A percentile compares a stretch with the other conserved stretches of the same genome.
Conservation (phyloP, 2,329 filamentous ascomycete species). For the Juglanconis sp. region DNA sequence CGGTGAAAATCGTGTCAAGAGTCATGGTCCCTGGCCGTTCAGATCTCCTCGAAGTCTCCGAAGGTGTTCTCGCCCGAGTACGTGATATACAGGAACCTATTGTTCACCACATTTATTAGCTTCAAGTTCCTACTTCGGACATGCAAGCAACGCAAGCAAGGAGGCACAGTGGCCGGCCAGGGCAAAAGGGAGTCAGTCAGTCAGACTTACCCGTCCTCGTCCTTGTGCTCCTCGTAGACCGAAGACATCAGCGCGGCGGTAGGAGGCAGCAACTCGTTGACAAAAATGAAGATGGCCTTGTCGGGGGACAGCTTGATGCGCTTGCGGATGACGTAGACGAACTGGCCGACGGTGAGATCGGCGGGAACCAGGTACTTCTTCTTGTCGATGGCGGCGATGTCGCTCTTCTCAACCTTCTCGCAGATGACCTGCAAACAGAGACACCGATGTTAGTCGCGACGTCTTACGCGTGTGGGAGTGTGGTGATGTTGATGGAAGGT, state of each 20-base stretch:
- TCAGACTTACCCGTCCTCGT: constrained; percentile 60
- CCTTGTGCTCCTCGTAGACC: constrained; percentile 99
- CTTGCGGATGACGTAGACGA: constrained; percentile 99
- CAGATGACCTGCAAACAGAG: constrained; percentile 75
- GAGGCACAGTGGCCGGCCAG: no score
- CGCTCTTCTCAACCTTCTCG: constrained; percentile 98
- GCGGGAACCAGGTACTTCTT: constrained; percentile 99
- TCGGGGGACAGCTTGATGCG: constrained; percentile 99
- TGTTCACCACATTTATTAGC: constrained; percentile 9
- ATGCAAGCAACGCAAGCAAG: neutral
- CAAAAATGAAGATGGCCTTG: constrained; percentile 99
- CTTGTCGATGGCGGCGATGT: constrained; percentile 99
- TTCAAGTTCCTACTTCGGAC: neutral
- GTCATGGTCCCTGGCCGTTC: constrained; percentile 8
- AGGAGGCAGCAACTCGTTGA: constrained; percentile 94
- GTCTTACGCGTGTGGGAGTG: neutral
- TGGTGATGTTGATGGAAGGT: neutral
- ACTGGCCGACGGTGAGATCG: constrained; percentile 94
- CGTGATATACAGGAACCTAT: constrained; percentile 95
- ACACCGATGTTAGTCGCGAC: constrained; percentile 5
- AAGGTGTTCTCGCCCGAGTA: constrained; percentile 99
- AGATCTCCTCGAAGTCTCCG: constrained; percentile 49
- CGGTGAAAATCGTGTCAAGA: constrained; percentile 17
- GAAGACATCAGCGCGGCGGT: constrained; percentile 98
- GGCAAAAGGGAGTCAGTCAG: neutral